These are phyloP conservation scores for Nakazawaea laoshanensis DNA, from an alignment of 805 yeast genomes.

Conservation along the genomic window DNA sequence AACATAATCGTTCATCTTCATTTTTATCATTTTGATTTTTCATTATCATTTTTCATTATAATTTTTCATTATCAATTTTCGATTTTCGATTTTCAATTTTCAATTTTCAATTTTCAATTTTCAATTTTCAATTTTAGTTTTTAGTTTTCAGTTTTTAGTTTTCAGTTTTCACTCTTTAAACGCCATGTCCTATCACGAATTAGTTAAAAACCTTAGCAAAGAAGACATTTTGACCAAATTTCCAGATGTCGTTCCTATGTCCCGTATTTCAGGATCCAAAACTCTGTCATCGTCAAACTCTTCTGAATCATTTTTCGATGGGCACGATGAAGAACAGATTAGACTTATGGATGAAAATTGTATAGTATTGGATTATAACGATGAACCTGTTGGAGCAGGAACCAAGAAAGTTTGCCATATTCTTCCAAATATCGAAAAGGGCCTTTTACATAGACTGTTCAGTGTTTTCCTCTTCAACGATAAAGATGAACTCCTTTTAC, in stretches of 20 bases:
- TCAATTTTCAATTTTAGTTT: no score
- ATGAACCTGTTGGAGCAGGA: constrained; percentile 84
- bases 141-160: no score
- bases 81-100: no score
- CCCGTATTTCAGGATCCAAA: constrained; percentile 50
- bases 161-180: no score
- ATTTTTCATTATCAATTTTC: no score
- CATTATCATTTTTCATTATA: not conserved
- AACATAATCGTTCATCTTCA: no score
- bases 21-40: not conserved
- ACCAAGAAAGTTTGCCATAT: constrained; percentile 86
- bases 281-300: constrained; percentile 29
- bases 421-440: constrained; percentile 78
- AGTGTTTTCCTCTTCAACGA: constrained; percentile 88
- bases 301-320: constrained; percentile 50
- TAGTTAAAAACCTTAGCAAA: constrained; percentile 43
- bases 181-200: constrained; percentile 29
- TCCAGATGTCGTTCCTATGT: constrained; percentile 61
- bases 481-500: constrained; percentile 69
- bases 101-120: no score
- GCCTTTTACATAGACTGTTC: constrained; percentile 90
- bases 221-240: constrained; percentile 48
- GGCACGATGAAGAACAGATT: constrained; percentile 92
- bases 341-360: constrained; percentile 94
- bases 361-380: constrained; percentile 84